Conservation (phyloP, 768 basidiomycete species). For the Lactarius trivialis region DNA sequence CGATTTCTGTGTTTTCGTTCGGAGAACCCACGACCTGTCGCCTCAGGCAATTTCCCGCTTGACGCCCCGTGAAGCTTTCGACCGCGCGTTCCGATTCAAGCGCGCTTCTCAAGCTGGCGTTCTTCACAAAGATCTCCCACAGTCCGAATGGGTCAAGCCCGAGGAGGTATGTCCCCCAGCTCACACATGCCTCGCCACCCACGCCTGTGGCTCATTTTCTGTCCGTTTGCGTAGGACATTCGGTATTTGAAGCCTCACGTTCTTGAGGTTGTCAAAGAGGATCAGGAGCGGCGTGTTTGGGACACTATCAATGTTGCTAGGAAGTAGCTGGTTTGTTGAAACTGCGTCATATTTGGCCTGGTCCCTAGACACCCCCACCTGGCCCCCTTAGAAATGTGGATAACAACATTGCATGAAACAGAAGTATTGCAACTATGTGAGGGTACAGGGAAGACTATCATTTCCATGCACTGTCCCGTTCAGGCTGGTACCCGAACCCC, state of each 20-base stretch:
- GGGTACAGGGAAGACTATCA: too few species aligned
- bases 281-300: slow-evolving; percentile 72
- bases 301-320: slow-evolving; percentile 68
- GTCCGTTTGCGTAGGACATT: slow-evolving; percentile 52
- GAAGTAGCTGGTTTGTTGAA: slow-evolving; percentile 32
- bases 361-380: background rate
- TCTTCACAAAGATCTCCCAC: slow-evolving; percentile 71
- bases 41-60: slow-evolving; percentile 77
- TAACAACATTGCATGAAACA: background rate
- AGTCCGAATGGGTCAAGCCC: slow-evolving; percentile 70
- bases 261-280: slow-evolving; percentile 62
- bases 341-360: background rate
- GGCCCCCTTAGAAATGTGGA: background rate
- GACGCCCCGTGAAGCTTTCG: slow-evolving; percentile 72
- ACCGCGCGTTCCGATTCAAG: slow-evolving; percentile 87
- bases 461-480: too few species aligned
- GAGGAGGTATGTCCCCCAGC: slow-evolving; percentile 54
- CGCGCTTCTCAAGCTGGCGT: slow-evolving; percentile 74
- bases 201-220: background rate
- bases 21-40: background rate
- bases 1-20: background rate
- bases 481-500: background rate
- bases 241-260: slow-evolving; percentile 86
- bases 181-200: background rate
- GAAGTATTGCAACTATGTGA: background rate